Base-by-base conservation (phyloP, 31 red algal genomes). In the Asparagopsis taxiformis region DNA sequence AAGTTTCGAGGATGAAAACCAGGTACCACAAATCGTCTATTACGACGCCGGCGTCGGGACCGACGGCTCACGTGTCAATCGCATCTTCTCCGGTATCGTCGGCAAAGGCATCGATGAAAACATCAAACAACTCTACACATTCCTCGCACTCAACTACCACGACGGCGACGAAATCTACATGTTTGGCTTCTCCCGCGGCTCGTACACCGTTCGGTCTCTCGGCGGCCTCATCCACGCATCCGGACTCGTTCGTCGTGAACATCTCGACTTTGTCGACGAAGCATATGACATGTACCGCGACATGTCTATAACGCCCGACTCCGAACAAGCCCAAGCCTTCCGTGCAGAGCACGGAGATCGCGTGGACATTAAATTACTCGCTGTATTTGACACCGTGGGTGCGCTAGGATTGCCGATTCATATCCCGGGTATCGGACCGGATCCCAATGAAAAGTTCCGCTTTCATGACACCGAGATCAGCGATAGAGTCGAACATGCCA, bases 81-180 rank as follows among this genome's bases (percentile, higher is more conserved):
- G 30, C 11, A 4, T 89, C 31, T 25, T 36, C 20, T 74, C 74
- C 36, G 85, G 85, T 3, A 68, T 33, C 13, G 49, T 90, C 21
- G 85, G 85, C 43, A 69, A 15, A 0, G 85, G 85, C 8, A 90
- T 90, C 64, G 85, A 90, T 41, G 33, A 43, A 3, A 90, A 90
- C 74, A 90, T 90, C 31, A 53, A 73, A 43, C 49, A 90, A 20
- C 31, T 90, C 62, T 90, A 90, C 65, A 80, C 68, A 20, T 80
- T 81, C 31, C 50, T 90, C 8, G 85, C 75, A 1, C 33, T 90
- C 51, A 90, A 90, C 68, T 90, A 90, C 31, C 31, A 69, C 2
- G 70, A 60, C 31, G 87, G 87, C 2, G 87, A 90, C 56, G 87
- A 90, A 70, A 70, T 90, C 25, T 90, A 90, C 70, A 39, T 90